phyloP scores from a whole-genome alignment of 495 filamentous ascomycete genomes.

The Daldinia loculata region DNA sequence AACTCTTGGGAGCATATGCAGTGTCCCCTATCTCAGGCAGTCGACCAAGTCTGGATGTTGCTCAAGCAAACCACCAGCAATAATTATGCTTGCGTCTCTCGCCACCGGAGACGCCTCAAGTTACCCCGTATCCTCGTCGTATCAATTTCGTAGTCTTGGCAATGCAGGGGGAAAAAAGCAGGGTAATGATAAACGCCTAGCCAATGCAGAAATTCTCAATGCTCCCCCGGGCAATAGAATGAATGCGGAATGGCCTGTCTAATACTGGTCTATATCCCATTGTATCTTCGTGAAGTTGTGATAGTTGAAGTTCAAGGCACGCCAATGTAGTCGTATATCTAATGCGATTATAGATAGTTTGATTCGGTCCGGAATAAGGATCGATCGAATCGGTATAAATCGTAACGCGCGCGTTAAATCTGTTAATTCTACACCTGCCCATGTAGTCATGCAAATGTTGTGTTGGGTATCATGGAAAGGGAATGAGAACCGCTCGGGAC shows the following conservation, averaged over 20 bases:
- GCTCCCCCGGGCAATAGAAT: slow-evolving; percentile 6
- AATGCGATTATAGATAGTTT: slow-evolving; percentile 34
- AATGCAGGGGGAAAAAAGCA: slow-evolving; percentile 7
- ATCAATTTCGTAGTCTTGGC: neutral
- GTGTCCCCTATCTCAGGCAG: neutral
- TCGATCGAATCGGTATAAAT: slow-evolving; percentile 8
- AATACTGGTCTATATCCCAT: slow-evolving; percentile 28
- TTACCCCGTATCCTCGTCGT: neutral
- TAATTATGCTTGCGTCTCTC: neutral
- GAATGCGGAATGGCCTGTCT: slow-evolving; percentile 20
- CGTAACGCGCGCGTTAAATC: slow-evolving; percentile 8
- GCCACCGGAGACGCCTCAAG: neutral
- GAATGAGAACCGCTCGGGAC: slow-evolving; percentile 17
- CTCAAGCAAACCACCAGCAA: neutral
- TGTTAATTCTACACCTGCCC: slow-evolving; percentile 20
- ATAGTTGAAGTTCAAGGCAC: neutral
- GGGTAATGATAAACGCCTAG: slow-evolving; percentile 30
- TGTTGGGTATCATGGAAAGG: slow-evolving; percentile 41
- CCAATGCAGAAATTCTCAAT: slow-evolving; percentile 26
- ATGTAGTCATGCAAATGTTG: slow-evolving; percentile 32
- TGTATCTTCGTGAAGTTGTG: slow-evolving; percentile 11
- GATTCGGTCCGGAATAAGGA: neutral
- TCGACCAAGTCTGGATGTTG: neutral
- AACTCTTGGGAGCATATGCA: neutral
- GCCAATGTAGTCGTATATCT: slow-evolving; percentile 33